These are phyloP conservation scores for Phanerochaete carnosa DNA, from an alignment of 768 basidiomycete genomes.

Conservation along the genomic window DNA sequence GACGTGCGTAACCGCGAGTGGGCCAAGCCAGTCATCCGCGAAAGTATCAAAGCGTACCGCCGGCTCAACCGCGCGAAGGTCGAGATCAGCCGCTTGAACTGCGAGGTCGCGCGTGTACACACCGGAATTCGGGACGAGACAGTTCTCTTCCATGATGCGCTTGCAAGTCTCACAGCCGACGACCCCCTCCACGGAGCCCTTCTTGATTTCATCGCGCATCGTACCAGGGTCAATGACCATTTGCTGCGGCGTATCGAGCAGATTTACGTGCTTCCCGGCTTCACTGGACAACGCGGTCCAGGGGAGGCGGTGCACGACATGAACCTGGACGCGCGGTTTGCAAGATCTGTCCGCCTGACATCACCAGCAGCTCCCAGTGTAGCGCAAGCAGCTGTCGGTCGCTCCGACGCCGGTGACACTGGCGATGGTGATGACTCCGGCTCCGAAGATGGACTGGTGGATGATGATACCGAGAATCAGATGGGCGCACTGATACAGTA, in stretches of 20 bases:
- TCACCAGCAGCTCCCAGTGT: neutral
- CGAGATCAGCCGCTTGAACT: conserved; percentile 20
- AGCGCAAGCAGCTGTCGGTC: neutral
- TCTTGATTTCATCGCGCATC: neutral
- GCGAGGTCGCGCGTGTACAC: conserved; percentile 25
- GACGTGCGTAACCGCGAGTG: conserved; percentile 24
- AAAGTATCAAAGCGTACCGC: conserved; percentile 18
- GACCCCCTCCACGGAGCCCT: neutral
- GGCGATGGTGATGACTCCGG: neutral
- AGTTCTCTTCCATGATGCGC: neutral
- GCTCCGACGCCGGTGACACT: neutral
- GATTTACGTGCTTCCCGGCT: neutral
- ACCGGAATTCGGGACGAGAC: conserved; percentile 24
- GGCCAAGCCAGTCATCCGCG: conserved; percentile 22
- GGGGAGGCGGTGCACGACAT: neutral
- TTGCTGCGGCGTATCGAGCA: conserved; percentile 8
- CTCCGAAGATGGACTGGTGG: neutral
- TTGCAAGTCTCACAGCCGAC: neutral
- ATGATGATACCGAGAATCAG: neutral
- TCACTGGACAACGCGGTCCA: neutral
- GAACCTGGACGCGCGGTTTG: no score
- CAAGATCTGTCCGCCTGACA: no score
- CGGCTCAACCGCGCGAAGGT: conserved; percentile 18
- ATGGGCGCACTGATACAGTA: neutral
- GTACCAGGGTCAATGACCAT: conserved; percentile 4